phyloP scores from a whole-genome alignment of 2,329 filamentous ascomycete species.

The Helotiales sp. region DNA sequence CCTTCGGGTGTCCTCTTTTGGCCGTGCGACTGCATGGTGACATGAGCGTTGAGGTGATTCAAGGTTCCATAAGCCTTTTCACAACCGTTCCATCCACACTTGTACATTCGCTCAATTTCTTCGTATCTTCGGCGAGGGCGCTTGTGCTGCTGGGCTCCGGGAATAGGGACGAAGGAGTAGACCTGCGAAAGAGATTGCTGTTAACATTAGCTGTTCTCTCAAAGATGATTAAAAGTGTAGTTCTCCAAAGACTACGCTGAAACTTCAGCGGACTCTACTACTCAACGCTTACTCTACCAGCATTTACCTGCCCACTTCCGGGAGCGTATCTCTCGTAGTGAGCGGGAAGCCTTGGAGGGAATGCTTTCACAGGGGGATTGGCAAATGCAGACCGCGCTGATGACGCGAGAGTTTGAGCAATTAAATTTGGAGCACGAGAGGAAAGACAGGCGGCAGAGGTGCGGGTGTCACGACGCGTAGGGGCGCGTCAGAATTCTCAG shows the following conservation, averaged over 20 bases:
- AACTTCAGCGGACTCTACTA: slow-evolving; percentile 7
- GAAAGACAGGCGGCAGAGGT: not conserved
- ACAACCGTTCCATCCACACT: slow-evolving; percentile 97
- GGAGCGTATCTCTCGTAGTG: too few relatives aligned
- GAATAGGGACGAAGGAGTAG: slow-evolving; percentile 97
- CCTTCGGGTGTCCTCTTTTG: slow-evolving; percentile 95
- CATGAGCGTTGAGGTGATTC: slow-evolving; percentile 96
- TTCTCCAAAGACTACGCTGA: slow-evolving; percentile 1
- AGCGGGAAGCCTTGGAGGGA: too few relatives aligned
- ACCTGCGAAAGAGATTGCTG: slow-evolving; percentile 67
- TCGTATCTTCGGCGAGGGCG: slow-evolving; percentile 90
- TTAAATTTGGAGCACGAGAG: not conserved
- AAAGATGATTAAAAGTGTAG: slow-evolving; percentile 4
- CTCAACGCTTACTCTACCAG: not conserved
- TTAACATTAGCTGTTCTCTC: slow-evolving; percentile 27
- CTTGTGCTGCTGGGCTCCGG: slow-evolving; percentile 96
- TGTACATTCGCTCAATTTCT: slow-evolving; percentile 99
- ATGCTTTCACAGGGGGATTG: too few relatives aligned
- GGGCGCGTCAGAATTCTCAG: not conserved
- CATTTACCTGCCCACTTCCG: not conserved
- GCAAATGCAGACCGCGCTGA: too few relatives aligned
- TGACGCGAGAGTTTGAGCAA: not conserved
- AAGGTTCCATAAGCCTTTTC: slow-evolving; percentile 98
- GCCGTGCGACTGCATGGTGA: slow-evolving; percentile 98
- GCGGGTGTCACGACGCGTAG: not conserved